A percentile compares a stretch with the other conserved stretches of the same genome.
These are phyloP conservation scores for Myxozyma mucilagina DNA, from an alignment of 805 yeast genomes.

Conservation along the genomic window DNA sequence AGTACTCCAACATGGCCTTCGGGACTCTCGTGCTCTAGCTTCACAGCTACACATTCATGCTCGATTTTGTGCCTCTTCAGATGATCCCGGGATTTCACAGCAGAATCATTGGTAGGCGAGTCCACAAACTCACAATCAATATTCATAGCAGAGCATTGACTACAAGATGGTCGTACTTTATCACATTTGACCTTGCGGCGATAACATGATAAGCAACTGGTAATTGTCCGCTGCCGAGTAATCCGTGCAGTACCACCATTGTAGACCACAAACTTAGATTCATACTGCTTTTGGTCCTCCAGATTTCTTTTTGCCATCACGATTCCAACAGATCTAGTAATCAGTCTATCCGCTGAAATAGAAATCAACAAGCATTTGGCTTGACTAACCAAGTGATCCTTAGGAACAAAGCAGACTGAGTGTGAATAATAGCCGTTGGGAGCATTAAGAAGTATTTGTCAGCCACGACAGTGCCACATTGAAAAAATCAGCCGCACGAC, in stretches of 20 bases:
- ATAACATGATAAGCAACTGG: slow-evolving; percentile 26
- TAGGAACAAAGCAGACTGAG: not conserved
- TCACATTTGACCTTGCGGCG: slow-evolving; percentile 25
- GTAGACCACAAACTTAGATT: slow-evolving; percentile 18
- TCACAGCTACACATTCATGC: not conserved
- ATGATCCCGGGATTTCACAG: not conserved
- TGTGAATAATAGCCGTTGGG: not conserved
- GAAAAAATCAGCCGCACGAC: slow-evolving; percentile 1
- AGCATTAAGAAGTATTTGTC: not conserved
- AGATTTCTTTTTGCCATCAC: slow-evolving; percentile 4
- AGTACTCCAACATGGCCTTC: slow-evolving; percentile 11
- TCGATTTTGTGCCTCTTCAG: not conserved
- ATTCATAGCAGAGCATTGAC: slow-evolving; percentile 18
- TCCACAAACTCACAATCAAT: slow-evolving; percentile 15
- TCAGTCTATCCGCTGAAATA: not conserved
- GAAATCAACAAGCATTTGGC: not conserved
- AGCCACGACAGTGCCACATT: not conserved
- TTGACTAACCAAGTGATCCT: not conserved
- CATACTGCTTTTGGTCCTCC: slow-evolving; percentile 1
- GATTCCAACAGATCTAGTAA: not conserved
- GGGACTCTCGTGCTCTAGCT: not conserved
- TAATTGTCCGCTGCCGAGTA: slow-evolving; percentile 20
- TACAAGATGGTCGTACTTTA: slow-evolving; percentile 16
- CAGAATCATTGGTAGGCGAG: not conserved
- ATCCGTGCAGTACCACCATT: slow-evolving; percentile 15